Evolutionary conservation across 495 filamentous ascomycete genomes (phyloP).

Genomic region (Endocarpon pusillum): DNA sequence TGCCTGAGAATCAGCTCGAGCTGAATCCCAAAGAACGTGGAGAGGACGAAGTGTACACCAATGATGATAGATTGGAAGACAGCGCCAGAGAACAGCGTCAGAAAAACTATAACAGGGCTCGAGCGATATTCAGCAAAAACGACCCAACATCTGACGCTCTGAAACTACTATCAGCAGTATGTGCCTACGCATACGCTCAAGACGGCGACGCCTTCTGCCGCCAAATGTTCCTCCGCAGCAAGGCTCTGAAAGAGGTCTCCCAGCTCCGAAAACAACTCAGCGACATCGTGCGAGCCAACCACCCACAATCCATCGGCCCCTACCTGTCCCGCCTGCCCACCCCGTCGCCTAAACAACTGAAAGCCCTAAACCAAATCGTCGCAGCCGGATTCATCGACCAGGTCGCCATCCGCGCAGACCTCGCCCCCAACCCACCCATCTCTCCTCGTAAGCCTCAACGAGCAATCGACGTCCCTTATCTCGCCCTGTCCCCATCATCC

Average conservation of each 20-base stretch:
- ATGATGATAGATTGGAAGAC: constrained; percentile 49
- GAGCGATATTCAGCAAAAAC: constrained; percentile 62
- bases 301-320: constrained; percentile 43
- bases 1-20: constrained; percentile 67
- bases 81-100: constrained; percentile 43
- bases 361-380: constrained; percentile 75
- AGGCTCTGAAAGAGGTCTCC: constrained; percentile 68
- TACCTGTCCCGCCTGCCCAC: constrained; percentile 45
- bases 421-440: constrained; percentile 57
- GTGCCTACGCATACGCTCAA: constrained; percentile 61
- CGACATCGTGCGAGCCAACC: constrained; percentile 59
- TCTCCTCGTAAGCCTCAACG: constrained; percentile 52
- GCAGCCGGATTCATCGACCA: constrained; percentile 92
- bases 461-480: constrained; percentile 78
- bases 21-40: constrained; percentile 25
- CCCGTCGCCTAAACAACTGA: constrained; percentile 54
- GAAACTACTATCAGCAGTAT: constrained; percentile 73
- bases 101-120: constrained; percentile 57
- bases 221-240: constrained; percentile 66
- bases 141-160: constrained; percentile 76
- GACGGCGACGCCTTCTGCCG: constrained; percentile 56
- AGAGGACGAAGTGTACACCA: constrained; percentile 34
- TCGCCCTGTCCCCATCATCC: constrained; percentile 65
- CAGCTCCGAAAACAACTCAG: constrained; percentile 72
- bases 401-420: constrained; percentile 81